Evolutionary conservation across 331 rosid genomes (phyloP).

Genomic region (Saraca asoca): DNA sequence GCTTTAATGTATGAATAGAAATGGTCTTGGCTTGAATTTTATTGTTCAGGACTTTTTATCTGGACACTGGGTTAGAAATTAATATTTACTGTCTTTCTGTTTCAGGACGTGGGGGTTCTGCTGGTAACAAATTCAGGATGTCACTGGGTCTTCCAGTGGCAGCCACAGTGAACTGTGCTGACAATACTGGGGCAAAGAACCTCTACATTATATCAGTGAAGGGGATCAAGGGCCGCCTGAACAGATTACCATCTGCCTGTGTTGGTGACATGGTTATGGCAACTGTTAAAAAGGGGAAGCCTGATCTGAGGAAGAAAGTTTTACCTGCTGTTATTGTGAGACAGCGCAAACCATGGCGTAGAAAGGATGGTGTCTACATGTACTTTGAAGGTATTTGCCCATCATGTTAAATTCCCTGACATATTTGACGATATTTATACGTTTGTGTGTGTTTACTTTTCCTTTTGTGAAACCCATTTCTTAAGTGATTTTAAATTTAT

Average conservation of each 20-base stretch:
- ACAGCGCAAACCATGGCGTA: slow-evolving; percentile 54
- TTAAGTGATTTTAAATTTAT: not conserved
- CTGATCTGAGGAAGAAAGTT: slow-evolving; percentile 58
- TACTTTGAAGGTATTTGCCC: slow-evolving; percentile 49
- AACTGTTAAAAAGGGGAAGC: slow-evolving; percentile 53
- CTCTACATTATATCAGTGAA: slow-evolving; percentile 51
- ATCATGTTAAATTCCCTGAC: not conserved
- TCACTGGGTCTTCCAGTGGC: slow-evolving; percentile 58
- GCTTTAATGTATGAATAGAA: no score
- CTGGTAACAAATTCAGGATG: slow-evolving; percentile 59
- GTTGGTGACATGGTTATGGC: slow-evolving; percentile 65
- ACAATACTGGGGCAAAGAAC: slow-evolving; percentile 55
- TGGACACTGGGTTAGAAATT: not conserved
- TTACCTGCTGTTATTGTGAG: slow-evolving; percentile 51
- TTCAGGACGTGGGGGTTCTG: slow-evolving; percentile 41
- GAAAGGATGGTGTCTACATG: slow-evolving; percentile 58
- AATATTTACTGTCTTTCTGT: not conserved
- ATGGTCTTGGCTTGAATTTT: no score
- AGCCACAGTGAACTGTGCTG: slow-evolving; percentile 55
- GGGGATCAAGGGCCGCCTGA: slow-evolving; percentile 49
- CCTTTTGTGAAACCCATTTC: not conserved
- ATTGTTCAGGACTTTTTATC: no score
- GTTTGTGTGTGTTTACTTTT: no score
- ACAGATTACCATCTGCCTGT: slow-evolving; percentile 55
- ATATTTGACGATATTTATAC: not conserved